phyloP scores from a whole-genome alignment of 192 early-diverging fungal species.

The Coemansia sp. region DNA sequence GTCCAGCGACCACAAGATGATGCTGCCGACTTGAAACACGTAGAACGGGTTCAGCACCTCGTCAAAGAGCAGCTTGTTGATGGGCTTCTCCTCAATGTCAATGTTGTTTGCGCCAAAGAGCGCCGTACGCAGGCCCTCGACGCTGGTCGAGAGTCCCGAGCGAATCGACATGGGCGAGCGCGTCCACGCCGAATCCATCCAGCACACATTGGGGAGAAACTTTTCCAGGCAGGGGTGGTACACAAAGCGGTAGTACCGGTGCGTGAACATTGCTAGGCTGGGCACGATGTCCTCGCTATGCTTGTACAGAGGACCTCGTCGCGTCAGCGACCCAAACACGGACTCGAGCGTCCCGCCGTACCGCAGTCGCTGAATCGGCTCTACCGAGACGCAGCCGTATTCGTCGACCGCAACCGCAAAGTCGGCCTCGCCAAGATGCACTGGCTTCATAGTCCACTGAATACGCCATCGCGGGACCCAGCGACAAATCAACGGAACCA shows the following conservation, averaged over 20 bases:
- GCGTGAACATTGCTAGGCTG: slow-evolving; percentile 35
- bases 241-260: slow-evolving; percentile 49
- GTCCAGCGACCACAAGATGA: slow-evolving; percentile 78
- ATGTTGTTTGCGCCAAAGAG: slow-evolving; percentile 72
- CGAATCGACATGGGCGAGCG: slow-evolving; percentile 28
- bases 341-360: slow-evolving; percentile 66
- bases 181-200: slow-evolving; percentile 48
- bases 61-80: slow-evolving; percentile 56
- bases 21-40: slow-evolving; percentile 73
- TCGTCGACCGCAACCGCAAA: slow-evolving; percentile 65
- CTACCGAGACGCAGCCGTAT: slow-evolving; percentile 55
- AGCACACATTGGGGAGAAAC: slow-evolving; percentile 44
- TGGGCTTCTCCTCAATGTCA: slow-evolving; percentile 63
- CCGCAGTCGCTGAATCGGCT: slow-evolving; percentile 51
- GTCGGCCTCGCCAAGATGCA: slow-evolving; percentile 68
- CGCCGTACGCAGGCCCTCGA: slow-evolving; percentile 51
- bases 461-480: slow-evolving; percentile 82
- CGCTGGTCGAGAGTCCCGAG: slow-evolving; percentile 51
- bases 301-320: slow-evolving; percentile 20
- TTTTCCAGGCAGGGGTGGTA: slow-evolving; percentile 44
- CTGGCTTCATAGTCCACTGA: slow-evolving; percentile 56
- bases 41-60: slow-evolving; percentile 80
- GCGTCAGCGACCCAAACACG: slow-evolving; percentile 52
- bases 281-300: slow-evolving; percentile 36
- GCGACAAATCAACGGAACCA: slow-evolving; percentile 69